These are phyloP conservation scores for Pseudocercospora eumusae DNA, from an alignment of 2,329 filamentous ascomycete species.

Conservation along the genomic window DNA sequence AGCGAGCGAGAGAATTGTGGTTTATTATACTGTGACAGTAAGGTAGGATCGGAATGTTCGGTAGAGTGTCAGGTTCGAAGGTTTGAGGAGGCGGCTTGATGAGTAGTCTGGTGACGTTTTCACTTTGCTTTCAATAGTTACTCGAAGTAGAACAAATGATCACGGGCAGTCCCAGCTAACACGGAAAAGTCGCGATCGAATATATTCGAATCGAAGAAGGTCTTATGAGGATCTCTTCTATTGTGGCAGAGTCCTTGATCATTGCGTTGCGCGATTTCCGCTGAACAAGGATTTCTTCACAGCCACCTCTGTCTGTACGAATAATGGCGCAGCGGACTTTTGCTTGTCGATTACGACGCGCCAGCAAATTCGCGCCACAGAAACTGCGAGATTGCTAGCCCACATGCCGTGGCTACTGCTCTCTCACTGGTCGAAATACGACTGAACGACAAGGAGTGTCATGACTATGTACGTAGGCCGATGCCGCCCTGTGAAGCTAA, in stretches of 20 bases:
- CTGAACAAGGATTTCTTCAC: background rate
- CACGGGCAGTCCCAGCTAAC: background rate
- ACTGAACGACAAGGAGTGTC: background rate
- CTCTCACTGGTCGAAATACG: slow-evolving; percentile 1
- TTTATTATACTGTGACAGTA: background rate
- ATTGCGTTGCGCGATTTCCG: slow-evolving; percentile 4
- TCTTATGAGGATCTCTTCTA: background rate
- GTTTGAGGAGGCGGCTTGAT: background rate
- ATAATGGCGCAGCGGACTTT: background rate
- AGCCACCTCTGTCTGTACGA: background rate
- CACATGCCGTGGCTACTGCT: background rate
- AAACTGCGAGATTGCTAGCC: background rate
- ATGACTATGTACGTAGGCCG: background rate
- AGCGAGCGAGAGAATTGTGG: background rate
- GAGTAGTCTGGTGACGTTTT: background rate
- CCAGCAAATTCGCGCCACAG: slow-evolving; percentile 5
- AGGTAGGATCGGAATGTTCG: background rate
- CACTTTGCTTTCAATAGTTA: slow-evolving; percentile 1
- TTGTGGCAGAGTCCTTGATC: background rate
- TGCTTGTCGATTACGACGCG: background rate
- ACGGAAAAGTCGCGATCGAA: background rate
- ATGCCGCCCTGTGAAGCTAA: background rate
- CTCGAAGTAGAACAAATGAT: background rate
- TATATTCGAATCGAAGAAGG: background rate
- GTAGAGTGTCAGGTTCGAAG: background rate